Evolutionary conservation across 257 asterid species (phyloP).

Genomic region (Nicotiana paniculata): DNA sequence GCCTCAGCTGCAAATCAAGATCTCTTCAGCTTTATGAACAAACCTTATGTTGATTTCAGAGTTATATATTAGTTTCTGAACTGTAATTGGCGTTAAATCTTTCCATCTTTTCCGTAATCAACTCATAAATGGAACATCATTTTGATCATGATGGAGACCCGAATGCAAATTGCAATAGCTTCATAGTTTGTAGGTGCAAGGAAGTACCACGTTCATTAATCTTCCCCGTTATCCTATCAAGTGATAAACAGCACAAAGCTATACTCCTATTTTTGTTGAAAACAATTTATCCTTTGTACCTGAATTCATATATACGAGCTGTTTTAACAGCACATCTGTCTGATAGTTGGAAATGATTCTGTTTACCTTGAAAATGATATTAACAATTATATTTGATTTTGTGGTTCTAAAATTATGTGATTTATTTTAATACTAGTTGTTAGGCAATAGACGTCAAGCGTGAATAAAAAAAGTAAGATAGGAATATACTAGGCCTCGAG

Average conservation of each 20-base stretch:
- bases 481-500: too few relatives aligned
- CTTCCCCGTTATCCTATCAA: not conserved
- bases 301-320: not conserved
- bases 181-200: not conserved
- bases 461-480: too few relatives aligned
- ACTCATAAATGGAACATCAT: not conserved
- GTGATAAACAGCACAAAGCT: not conserved
- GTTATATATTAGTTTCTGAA: not conserved
- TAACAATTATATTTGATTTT: too few relatives aligned
- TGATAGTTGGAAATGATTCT: not conserved
- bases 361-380: too few relatives aligned
- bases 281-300: not conserved
- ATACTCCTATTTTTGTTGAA: not conserved
- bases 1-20: not conserved
- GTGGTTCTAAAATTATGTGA: too few relatives aligned
- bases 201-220: not conserved
- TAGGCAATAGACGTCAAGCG: too few relatives aligned
- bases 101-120: not conserved
- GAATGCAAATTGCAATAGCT: not conserved
- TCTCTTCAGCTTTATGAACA: not conserved
- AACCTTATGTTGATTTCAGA: not conserved
- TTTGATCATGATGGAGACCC: not conserved
- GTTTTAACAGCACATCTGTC: not conserved
- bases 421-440: too few relatives aligned
- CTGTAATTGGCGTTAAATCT: not conserved